Base-by-base conservation (phyloP, 2,329 filamentous ascomycete species). In the Apiospora rasikravindrae region DNA sequence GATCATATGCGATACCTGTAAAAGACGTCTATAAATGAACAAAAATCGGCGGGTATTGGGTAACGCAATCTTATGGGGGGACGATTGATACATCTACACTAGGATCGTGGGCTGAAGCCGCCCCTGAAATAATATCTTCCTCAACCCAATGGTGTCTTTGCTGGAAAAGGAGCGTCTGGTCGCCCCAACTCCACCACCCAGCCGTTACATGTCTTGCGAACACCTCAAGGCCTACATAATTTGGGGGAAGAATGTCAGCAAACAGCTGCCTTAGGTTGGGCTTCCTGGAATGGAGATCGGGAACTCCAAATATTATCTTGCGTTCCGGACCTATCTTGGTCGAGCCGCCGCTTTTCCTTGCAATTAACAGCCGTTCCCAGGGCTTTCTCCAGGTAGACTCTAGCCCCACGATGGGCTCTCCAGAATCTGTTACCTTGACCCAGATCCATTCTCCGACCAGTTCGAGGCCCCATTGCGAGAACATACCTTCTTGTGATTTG, bases 141-240 rank as follows among this genome's bases (percentile, higher is more conserved):
- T 49, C 40, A 37, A 78, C 71, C 89, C 89, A 92, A 76, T 86
- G 82, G 49, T 86, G 83, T 8, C 85, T 80, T 73, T 87, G 85
- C 77, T 95, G 94, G 76, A 93, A 95, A 73, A 88, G 89, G 72
- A 94, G 80, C 11, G 89, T 91, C 77, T 96, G 91, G 76, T 95
- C 87, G 3, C 94, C 94, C 93, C 92, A 95, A 40, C 88, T 88
- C 88, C 91, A 93, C 93, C 94, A 96, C 0, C 92, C 92, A 10
- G 89, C 87, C 1, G 93, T 94, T 64, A 94, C 82, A 78, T 92
- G 90, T 71, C 94, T 86, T 1, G 93, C 92, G 82, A 96, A 96
- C 1, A 95, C 85, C 81, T 96, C 94, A n/a, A 95, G 83, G 2
- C 88, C 92, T 22, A 79, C 78, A 75, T 90, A 91, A 2, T 84